Evolutionary conservation across 1,284 basidiomycete species (phyloP).

Genomic region (Sanguinoderma infundibulare): DNA sequence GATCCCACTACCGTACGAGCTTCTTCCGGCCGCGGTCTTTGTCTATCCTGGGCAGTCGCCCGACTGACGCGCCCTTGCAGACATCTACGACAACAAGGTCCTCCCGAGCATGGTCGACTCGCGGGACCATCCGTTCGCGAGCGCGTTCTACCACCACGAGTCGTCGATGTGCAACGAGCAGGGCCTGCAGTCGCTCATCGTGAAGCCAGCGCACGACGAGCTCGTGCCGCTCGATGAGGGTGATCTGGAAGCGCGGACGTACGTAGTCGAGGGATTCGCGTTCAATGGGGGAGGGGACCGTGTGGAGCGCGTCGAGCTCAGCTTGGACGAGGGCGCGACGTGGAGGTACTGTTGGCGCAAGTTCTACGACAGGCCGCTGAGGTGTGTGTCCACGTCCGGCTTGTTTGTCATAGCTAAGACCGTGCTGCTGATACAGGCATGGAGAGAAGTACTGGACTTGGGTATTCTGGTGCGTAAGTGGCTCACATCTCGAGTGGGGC

Average conservation of each 20-base stretch:
- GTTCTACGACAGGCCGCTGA: conserved; percentile 22
- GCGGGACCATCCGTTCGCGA: conserved; percentile 25
- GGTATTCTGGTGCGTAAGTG: conserved; percentile 29
- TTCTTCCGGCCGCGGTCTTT: no score
- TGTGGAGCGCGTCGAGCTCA: conserved; percentile 29
- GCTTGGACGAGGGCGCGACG: conserved; percentile 27
- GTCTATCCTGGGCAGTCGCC: no score
- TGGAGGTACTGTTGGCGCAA: conserved; percentile 30
- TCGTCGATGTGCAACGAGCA: conserved; percentile 29
- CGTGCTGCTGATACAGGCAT: conserved; percentile 13
- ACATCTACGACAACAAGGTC: conserved; percentile 31
- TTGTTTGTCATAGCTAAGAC: neutral
- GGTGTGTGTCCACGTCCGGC: conserved; percentile 13
- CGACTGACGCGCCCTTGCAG: neutral
- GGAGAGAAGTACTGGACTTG: conserved; percentile 33
- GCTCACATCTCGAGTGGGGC: neutral
- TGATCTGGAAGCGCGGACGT: conserved; percentile 8
- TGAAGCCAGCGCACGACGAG: conserved; percentile 28
- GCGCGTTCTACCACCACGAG: conserved; percentile 24
- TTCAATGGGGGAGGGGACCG: conserved; percentile 27
- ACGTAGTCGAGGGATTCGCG: conserved; percentile 27
- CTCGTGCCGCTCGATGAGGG: conserved; percentile 5
- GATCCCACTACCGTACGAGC: conserved; percentile 28
- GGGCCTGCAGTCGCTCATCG: conserved; percentile 29
- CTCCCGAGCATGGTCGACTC: conserved; percentile 29